Evolutionary conservation across 768 basidiomycete genomes (phyloP).

Genomic region (Russula dissimulans): DNA sequence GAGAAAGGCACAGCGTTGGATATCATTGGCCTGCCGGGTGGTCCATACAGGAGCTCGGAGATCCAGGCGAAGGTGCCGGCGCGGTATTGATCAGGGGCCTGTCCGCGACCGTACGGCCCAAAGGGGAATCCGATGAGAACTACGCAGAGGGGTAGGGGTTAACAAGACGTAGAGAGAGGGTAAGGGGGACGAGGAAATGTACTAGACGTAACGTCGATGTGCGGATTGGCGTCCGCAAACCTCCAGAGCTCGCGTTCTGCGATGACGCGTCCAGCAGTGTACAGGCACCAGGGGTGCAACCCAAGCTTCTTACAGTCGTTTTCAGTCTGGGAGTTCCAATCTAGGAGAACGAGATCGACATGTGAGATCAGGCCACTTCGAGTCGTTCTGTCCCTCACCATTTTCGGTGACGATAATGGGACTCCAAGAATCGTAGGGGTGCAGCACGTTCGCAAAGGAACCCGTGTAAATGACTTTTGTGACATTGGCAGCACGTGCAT

Average conservation of each 20-base stretch:
- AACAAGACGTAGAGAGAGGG: neutral
- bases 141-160: neutral
- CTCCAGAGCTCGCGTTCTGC: constrained; percentile 15
- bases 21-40: constrained; percentile 1
- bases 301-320: constrained; percentile 4
- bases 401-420: constrained; percentile 9
- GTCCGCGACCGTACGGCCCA: constrained; percentile 14
- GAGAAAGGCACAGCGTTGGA: constrained; percentile 9
- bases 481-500: constrained; percentile 3
- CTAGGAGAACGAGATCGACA: neutral
- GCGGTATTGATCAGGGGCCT: neutral
- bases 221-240: constrained; percentile 8
- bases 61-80: constrained; percentile 13
- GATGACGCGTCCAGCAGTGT: constrained; percentile 6
- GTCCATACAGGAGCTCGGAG: constrained; percentile 6
- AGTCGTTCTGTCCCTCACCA: neutral
- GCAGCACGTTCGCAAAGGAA: constrained; percentile 1
- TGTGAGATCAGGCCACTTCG: neutral
- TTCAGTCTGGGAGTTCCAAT: constrained; percentile 13
- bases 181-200: neutral
- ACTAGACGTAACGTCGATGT: constrained; percentile 11
- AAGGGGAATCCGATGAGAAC: constrained; percentile 10
- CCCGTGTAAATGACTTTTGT: constrained; percentile 6
- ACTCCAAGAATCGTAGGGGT: constrained; percentile 12
- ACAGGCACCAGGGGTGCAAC: constrained; percentile 13